Base-by-base conservation (phyloP, 106 monocot genomes). In the Allium fistulosum region DNA sequence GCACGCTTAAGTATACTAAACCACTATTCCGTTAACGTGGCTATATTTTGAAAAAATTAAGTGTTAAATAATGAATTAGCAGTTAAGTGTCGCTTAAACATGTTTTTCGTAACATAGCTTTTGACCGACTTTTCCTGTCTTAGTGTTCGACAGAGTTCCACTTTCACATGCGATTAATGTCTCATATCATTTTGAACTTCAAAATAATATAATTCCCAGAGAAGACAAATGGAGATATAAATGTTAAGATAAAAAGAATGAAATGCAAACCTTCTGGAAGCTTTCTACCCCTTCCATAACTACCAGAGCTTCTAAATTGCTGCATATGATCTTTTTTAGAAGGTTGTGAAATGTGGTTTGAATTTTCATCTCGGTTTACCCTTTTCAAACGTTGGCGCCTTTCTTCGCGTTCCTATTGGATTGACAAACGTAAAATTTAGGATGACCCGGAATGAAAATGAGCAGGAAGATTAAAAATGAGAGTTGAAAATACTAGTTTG, bases 341-440 rank as follows among this genome's bases (percentile, higher is more conserved):
- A 46, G 64, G 68, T 62, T 69, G 75, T 46, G 63, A 17, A 51
- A 55, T 17, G 46, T 60, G 70, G 14, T 48, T 69, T 48, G 72
- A 75, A 14, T 69, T 68, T 58, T 83, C 83, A 73, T 87, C 83
- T 70, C 55, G 74, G 28, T 72, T 62, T 15, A 78, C 85, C 50
- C 74, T 70, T 66, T 73, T 80, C 71, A 80, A 57, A 49, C 80
- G 80, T 10, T 71, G 74, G 13, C 80, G 77, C 50, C 85, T 77
- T 71, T 85, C 85, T 75, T 85, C 80, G 49, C 85, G 80, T 56
- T 85, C 85, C 85, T 85, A 62, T 46, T 66, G 16, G 46, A 13
- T 74, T 47, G 46, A 58, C 26, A 22, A 68, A 68, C 7, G 8
- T 11, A 18, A 51, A 37, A 22, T 10, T 51, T n/a, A 8, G 18